phyloP scores from a whole-genome alignment of 148 eudicot genomes.

The Camellia lanceoleosa region DNA sequence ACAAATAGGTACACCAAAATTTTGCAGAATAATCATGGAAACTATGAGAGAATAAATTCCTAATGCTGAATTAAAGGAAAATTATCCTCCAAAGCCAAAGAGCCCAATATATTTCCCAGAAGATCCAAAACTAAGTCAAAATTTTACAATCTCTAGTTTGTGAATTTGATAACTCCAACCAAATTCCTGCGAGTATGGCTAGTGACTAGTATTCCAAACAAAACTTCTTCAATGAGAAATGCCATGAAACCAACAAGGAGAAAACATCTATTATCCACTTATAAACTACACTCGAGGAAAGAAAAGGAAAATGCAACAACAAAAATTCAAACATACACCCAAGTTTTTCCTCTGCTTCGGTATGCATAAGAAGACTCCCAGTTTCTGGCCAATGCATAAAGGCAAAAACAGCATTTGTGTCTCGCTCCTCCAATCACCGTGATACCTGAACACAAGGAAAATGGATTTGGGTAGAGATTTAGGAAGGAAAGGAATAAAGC shows the following conservation, averaged over 20 bases:
- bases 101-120: not conserved
- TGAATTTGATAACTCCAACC: not conserved
- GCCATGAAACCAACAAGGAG: not conserved
- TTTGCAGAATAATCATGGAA: not conserved
- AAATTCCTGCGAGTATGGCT: not conserved
- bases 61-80: not conserved
- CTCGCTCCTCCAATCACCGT: slow-evolving; percentile 91
- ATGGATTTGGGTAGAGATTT: not conserved
- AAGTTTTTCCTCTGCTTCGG: slow-evolving; percentile 79
- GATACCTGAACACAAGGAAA: slow-evolving; percentile 50
- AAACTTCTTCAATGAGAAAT: not conserved
- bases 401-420: slow-evolving; percentile 63
- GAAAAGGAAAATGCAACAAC: not conserved
- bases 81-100: not conserved
- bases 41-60: not conserved
- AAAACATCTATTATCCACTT: not conserved
- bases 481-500: not conserved
- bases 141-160: not conserved
- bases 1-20: not conserved
- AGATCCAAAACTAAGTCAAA: slow-evolving; percentile 5
- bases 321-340: slow-evolving; percentile 52
- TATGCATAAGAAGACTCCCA: slow-evolving; percentile 76
- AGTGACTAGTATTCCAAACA: not conserved
- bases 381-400: slow-evolving; percentile 95
- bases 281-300: not conserved